Evolutionary conservation across 2,329 filamentous ascomycete genomes (phyloP), one percentile per base, ranked within the genome.

Genomic region (Colletotrichum cuscutae): DNA sequence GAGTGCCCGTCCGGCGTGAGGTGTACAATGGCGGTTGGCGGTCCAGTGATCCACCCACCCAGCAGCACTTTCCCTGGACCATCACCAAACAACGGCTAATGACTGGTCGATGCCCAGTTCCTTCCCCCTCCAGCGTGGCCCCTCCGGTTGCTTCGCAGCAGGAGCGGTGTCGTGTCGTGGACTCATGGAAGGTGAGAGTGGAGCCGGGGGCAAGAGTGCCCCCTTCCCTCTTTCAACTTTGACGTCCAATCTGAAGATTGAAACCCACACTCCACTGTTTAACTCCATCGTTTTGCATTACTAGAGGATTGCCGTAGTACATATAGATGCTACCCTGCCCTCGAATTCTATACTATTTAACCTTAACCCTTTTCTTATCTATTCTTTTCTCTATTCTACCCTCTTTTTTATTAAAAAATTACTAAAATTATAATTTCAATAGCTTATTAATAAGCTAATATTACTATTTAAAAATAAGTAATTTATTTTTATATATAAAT

Each of bases 81-180:
- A 61, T 46, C 24, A 61, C 58, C 30, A 52, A 11, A 53, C n/a
- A 19, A 53, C 19, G 30, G 60, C 60, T 46, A 64, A 53, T 64
- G n/a, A 54, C 22, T 22, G 63, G 19, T 63, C 19, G 58, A 22
- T 19, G 30, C 28, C 57, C 26, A 54, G 49, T 52, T n/a, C 42
- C 42, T 49, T 49, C 42, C 15, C 42, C 37, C 37, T 63, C 28
- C 57, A 19, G 46, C 19, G 35, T 68, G 37, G 37, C 49, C 24
- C 24, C 6, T 9, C 12, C 24, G 19, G 22, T 12, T 26, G 12
- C 19, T 32, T 32, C 15, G 26, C 19, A 30, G 57, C 22, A 19
- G 57, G 53, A 60, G 65, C 60, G 65, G 60, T 72, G 65, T 72
- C 60, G 65, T 13, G 22, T 58, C 37, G 70, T 60, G 65, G 65